Base-by-base conservation (phyloP, 108 stramenopile genomes). In the Chaetoceros muelleri region DNA sequence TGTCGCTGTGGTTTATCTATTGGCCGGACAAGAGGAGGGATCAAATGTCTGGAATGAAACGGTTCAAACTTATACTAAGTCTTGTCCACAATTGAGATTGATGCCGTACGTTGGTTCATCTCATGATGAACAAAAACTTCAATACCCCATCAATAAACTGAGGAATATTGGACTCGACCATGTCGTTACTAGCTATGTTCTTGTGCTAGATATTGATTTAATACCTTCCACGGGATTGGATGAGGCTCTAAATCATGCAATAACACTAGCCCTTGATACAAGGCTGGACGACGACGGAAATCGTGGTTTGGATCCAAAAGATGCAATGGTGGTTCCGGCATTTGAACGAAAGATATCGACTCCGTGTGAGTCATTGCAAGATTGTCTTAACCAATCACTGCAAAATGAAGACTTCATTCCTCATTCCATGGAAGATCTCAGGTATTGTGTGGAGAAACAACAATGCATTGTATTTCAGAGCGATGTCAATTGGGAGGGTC, bases 121-220 rank as follows among this genome's bases (percentile, higher is more conserved):
- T 24, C 21, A 57, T 40, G 62, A 65, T 0, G 40, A 54, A 29
- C 23, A 22, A 28, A 27, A 44, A 29, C 49, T 17, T 1, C 20
- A 58, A 0, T 96, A 95, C 76, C 95, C 95, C 17, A 85, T 96
- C 49, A 96, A 96, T 69, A 63, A 62, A 3, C 69, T 96, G 66
- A 82, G 95, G 24, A 96, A 96, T 58, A 64, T 84, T 26, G 95
- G 85, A 16, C 60, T 96, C 48, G 81, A 80, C 46, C 61, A 58
- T 2, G 92, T 94, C 7, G 54, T 52, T 25, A 95, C 95, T 16
- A 85, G 82, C 30, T 94, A 96, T 62, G 76, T 94, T 28, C 61
- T 96, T 16, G 70, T 91, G 24, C 72, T 75, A 28, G 95, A 96
- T 79, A 78, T 94, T 19, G 95, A 96, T 63, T 79, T 95, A 31